Base-by-base conservation (phyloP, 169 alveolate species). In the Plasmodium falciparum region DNA sequence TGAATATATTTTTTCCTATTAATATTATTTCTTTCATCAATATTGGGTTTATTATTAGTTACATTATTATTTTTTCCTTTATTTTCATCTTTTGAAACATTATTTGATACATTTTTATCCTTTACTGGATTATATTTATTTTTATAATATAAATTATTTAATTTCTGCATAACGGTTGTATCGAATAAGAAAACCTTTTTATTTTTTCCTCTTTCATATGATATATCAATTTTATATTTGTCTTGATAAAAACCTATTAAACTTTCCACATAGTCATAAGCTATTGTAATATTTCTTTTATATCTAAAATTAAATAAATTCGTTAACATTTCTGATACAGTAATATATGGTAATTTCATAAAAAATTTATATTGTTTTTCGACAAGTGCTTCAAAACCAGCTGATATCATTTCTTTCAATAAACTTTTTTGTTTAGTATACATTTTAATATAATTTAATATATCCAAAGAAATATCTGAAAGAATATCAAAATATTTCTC, bases 341-440 rank as follows among this genome's bases (percentile, higher is more conserved):
- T 69, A 58, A 80, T 67, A 70, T 80, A 47, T 8, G 90, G 83
- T 0, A 66, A 50, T 47, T 67, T 80, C 0, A 66, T 22, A 67
- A 80, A 80, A 80, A 66, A 61, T 45, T 80, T 80, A 39, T 67
- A 52, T 43, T 66, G 76, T 15, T 67, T 80, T 52, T 80, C 90
- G 3, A 80, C 90, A 3, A 80, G 63, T 15, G 80, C 80, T n/a
- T 80, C 90, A 67, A 80, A 80, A 20, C 90, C 90, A 22, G 90
- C 90, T 67, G 71, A 80, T 13, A 80, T 67, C 90, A 80, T 80
- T 17, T 80, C 90, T 22, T 67, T 80, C 15, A 80, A 24, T 2
- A 80, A 54, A 59, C 47, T 66, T 70, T 80, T 80, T 62, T 80
- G 78, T 59, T 80, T 80, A n/a, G 22, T 67, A 65, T 52, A 67